phyloP scores from a whole-genome alignment of 129 eudicot species.

The Tanacetum coccineum region DNA sequence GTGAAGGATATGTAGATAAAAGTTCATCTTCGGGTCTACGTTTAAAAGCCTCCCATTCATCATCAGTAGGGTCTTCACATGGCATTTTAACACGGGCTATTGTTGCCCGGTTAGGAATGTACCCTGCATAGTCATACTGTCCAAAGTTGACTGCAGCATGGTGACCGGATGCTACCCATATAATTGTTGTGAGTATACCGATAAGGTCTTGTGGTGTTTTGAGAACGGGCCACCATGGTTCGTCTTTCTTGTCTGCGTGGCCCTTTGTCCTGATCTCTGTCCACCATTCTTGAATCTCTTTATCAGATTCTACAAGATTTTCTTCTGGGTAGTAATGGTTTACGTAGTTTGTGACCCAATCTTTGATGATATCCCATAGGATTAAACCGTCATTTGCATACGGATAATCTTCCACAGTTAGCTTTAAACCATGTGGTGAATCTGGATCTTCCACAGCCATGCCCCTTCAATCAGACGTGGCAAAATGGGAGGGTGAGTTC shows the following conservation, averaged over 20 bases:
- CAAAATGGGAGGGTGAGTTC: background rate
- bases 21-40: slow-evolving; percentile 53
- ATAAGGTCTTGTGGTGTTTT: slow-evolving; percentile 55
- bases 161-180: slow-evolving; percentile 86
- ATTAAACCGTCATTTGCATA: slow-evolving; percentile 75
- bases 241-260: slow-evolving; percentile 82
- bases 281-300: slow-evolving; percentile 93
- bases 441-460: slow-evolving; percentile 78
- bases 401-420: slow-evolving; percentile 79
- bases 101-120: slow-evolving; percentile 80
- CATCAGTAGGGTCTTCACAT: slow-evolving; percentile 64
- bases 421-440: slow-evolving; percentile 74
- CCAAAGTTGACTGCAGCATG: slow-evolving; percentile 94
- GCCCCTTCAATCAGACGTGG: slow-evolving; percentile 35
- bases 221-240: slow-evolving; percentile 89
- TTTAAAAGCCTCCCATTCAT: slow-evolving; percentile 43
- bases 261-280: slow-evolving; percentile 63
- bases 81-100: slow-evolving; percentile 70
- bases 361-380: slow-evolving; percentile 65
- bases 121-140: slow-evolving; percentile 72
- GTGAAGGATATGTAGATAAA: slow-evolving; percentile 62
- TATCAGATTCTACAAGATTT: slow-evolving; percentile 36
- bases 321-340: slow-evolving; percentile 52
- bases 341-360: slow-evolving; percentile 76
- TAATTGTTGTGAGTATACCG: slow-evolving; percentile 54